Evolutionary conservation across 2,329 filamentous ascomycete genomes (phyloP).

Genomic region (Helotiales sp.): DNA sequence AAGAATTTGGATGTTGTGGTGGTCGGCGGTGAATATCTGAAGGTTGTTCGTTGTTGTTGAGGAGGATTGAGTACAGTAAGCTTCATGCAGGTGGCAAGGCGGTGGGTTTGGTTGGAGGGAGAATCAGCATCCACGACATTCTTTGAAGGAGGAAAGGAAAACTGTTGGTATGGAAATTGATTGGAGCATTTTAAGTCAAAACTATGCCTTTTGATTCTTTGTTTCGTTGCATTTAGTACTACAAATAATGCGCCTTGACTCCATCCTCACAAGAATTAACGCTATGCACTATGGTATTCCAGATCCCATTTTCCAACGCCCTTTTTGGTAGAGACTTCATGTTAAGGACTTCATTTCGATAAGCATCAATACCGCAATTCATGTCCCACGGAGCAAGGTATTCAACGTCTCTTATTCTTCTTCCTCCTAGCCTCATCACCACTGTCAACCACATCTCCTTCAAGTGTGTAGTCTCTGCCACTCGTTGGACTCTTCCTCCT

Average conservation of each 20-base stretch:
- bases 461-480: conserved; percentile 65
- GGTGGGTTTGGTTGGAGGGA: not conserved
- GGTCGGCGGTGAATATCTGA: no score
- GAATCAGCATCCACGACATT: no score
- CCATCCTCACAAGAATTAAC: not conserved
- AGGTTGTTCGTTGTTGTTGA: no score
- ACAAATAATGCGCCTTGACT: not conserved
- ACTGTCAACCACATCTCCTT: conserved; percentile 45
- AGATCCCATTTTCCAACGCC: not conserved
- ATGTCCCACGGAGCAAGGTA: no score
- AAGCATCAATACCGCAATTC: no score
- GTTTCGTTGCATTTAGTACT: not conserved
- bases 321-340: no score
- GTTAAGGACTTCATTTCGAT: no score
- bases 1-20: no score
- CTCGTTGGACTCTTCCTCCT: conserved; percentile 80
- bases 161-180: no score
- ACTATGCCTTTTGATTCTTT: not conserved
- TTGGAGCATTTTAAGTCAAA: not conserved
- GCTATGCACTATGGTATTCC: not conserved
- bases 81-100: not conserved
- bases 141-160: no score
- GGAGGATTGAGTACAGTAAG: not conserved
- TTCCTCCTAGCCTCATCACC: conserved; percentile 39
- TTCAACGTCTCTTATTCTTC: conserved; percentile 27